phyloP scores from a whole-genome alignment of 768 basidiomycete species.

The Suillus ampliporus region DNA sequence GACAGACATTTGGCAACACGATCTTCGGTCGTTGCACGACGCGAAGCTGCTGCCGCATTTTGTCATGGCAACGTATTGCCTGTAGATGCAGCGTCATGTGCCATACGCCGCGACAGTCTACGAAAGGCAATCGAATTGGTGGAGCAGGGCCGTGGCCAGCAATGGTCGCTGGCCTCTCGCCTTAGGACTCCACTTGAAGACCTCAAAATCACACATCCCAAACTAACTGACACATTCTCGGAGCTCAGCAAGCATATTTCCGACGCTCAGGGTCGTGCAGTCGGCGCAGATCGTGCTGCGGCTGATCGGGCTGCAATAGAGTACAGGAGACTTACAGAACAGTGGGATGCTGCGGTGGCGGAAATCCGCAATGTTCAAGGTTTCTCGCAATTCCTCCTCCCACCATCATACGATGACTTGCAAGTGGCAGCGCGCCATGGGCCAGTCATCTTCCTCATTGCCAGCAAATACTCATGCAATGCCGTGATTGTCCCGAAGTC shows the following conservation, averaged over 20 bases:
- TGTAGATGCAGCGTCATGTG: constrained; percentile 18
- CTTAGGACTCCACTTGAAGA: constrained; percentile 31
- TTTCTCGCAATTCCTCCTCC: constrained; percentile 24
- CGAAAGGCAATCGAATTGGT: constrained; percentile 30
- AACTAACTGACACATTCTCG: constrained; percentile 15
- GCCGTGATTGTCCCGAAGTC: constrained; percentile 17
- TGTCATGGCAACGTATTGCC: background rate
- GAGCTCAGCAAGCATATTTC: constrained; percentile 13
- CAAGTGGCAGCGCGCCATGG: constrained; percentile 22
- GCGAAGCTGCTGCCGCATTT: background rate
- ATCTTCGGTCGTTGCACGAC: background rate
- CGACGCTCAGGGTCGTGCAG: background rate
- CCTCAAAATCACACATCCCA: constrained; percentile 12
- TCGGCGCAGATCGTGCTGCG: background rate
- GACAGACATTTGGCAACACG: constrained; percentile 7
- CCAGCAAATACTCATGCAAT: constrained; percentile 18
- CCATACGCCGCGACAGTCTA: constrained; percentile 15
- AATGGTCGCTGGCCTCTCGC: constrained; percentile 33
- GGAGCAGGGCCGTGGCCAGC: constrained; percentile 34
- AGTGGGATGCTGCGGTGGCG: constrained; percentile 7
- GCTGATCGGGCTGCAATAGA: constrained; percentile 11
- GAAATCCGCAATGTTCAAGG: constrained; percentile 17
- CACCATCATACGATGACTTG: constrained; percentile 18
- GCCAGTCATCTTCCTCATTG: constrained; percentile 25
- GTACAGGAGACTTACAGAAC: constrained; percentile 15